phyloP scores from a whole-genome alignment of 2,329 filamentous ascomycete species.

The Pleurostoma richardsiae region DNA sequence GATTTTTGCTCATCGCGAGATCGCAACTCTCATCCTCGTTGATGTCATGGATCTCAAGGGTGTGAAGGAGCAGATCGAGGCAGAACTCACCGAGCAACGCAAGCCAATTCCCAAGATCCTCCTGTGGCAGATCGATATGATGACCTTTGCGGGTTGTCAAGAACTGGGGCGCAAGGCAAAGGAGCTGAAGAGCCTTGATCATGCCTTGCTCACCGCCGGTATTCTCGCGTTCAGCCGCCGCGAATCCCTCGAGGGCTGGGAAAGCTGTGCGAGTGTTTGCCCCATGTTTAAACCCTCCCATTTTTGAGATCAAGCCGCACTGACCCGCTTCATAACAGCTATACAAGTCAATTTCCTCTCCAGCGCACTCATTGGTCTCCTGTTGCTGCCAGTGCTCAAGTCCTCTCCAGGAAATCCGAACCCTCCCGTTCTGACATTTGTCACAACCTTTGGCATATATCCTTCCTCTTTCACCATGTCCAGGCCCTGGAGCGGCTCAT shows the following conservation, averaged over 20 bases:
- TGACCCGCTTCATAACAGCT: constrained; percentile 9
- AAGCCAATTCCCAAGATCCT: constrained; percentile 23
- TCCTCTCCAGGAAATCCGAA: constrained; percentile 21
- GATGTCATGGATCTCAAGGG: constrained; percentile 24
- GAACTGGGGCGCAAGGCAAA: constrained; percentile 20
- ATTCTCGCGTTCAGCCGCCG: constrained; percentile 28
- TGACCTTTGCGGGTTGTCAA: constrained; percentile 27
- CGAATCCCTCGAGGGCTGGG: constrained; percentile 31
- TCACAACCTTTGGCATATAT: constrained; percentile 30
- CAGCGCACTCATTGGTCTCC: constrained; percentile 23
- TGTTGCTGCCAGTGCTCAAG: constrained; percentile 25
- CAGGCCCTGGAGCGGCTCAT: constrained; percentile 23
- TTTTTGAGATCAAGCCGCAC: no score
- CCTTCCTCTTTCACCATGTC: constrained; percentile 29
- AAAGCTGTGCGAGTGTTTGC: constrained; percentile 21
- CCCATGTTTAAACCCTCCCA: neutral
- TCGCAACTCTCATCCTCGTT: constrained; percentile 27
- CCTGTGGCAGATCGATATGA: constrained; percentile 29
- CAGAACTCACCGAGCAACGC: constrained; percentile 15
- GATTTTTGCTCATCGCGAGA: constrained; percentile 25
- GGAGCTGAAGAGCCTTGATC: constrained; percentile 22
- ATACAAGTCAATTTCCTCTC: constrained; percentile 31
- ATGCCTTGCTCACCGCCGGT: constrained; percentile 29
- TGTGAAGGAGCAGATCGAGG: constrained; percentile 26
- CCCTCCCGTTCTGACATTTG: constrained; percentile 29